Percentiles rank a stretch among this genome's conserved stretches.
Conservation (phyloP, 2,329 filamentous ascomycete species). For the Torrubiellomyces zombiae region DNA sequence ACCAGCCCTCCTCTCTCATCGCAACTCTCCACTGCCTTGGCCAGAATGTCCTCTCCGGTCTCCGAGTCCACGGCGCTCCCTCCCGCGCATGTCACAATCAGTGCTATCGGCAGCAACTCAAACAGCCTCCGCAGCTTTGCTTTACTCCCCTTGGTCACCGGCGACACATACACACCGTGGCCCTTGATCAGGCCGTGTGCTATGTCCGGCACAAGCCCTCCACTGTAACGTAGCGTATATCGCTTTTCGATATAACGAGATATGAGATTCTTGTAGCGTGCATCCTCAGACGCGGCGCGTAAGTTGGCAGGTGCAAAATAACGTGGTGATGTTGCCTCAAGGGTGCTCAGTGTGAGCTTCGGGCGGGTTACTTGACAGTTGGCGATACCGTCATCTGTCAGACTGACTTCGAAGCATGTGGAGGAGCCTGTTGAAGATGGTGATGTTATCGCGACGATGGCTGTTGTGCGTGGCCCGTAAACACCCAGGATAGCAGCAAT, state of each 20-base stretch:
- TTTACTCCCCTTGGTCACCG: conserved; percentile 30
- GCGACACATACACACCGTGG: conserved; percentile 43
- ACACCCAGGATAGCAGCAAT: conserved; percentile 35
- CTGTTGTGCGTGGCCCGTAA: conserved; percentile 37
- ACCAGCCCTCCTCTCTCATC: conserved; percentile 34
- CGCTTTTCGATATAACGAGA: conserved; percentile 29
- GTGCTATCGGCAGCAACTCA: conserved; percentile 41
- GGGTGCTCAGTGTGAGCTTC: conserved; percentile 20
- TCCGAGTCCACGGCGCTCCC: conserved; percentile 35
- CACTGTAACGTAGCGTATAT: conserved; percentile 44
- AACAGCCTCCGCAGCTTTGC: conserved; percentile 43
- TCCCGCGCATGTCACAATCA: conserved; percentile 43
- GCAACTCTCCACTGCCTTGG: conserved; percentile 18
- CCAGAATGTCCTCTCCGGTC: conserved; percentile 24
- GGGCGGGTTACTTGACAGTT: conserved; percentile 23
- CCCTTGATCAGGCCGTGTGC: conserved; percentile 43
- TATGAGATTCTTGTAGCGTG: conserved; percentile 31
- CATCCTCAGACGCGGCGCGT: conserved; percentile 34
- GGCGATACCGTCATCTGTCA: conserved; percentile 12
- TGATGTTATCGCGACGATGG: conserved; percentile 34
- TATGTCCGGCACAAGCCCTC: conserved; percentile 44
- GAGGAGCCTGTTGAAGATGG: conserved; percentile 25
- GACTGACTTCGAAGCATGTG: conserved; percentile 35
- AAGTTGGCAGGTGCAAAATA: conserved; percentile 49
- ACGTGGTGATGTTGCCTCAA: no score